Evolutionary conservation across 2,329 filamentous ascomycete genomes (phyloP).

Genomic region (Fulvia fulva): DNA sequence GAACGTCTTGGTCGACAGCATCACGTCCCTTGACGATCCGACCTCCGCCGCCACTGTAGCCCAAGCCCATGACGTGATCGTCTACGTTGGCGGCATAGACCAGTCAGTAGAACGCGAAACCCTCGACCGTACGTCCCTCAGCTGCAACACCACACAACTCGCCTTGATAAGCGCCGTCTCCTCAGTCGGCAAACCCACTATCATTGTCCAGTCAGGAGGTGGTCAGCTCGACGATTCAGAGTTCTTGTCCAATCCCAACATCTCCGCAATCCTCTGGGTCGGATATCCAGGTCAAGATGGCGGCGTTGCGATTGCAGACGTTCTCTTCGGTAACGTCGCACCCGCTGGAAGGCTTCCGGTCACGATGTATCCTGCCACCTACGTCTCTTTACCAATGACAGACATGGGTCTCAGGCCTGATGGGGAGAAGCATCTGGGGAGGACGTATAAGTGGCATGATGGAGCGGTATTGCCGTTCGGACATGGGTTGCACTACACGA

Average conservation of each 20-base stretch:
- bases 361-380: slow-evolving; percentile 37
- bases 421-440: slow-evolving; percentile 32
- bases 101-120: slow-evolving; percentile 41
- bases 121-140: slow-evolving; percentile 39
- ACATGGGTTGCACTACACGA: slow-evolving; percentile 44
- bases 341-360: slow-evolving; percentile 41
- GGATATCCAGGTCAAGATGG: slow-evolving; percentile 45
- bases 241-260: slow-evolving; percentile 37
- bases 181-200: slow-evolving; percentile 36
- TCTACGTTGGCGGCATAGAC: slow-evolving; percentile 31
- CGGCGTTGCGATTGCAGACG: slow-evolving; percentile 40
- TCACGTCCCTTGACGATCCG: slow-evolving; percentile 17
- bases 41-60: slow-evolving; percentile 18
- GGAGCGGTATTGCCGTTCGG: slow-evolving; percentile 42
- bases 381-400: slow-evolving; percentile 30
- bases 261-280: slow-evolving; percentile 41
- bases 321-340: slow-evolving; percentile 40
- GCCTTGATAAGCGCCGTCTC: slow-evolving; percentile 39
- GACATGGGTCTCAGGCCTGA: slow-evolving; percentile 37
- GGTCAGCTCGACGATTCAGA: slow-evolving; percentile 43
- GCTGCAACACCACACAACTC: slow-evolving; percentile 43
- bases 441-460: slow-evolving; percentile 45
- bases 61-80: slow-evolving; percentile 18
- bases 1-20: slow-evolving; percentile 13
- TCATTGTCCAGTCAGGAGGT: slow-evolving; percentile 42